Conservation (phyloP, 441 rosid genomes). For the Melastoma candidum region DNA sequence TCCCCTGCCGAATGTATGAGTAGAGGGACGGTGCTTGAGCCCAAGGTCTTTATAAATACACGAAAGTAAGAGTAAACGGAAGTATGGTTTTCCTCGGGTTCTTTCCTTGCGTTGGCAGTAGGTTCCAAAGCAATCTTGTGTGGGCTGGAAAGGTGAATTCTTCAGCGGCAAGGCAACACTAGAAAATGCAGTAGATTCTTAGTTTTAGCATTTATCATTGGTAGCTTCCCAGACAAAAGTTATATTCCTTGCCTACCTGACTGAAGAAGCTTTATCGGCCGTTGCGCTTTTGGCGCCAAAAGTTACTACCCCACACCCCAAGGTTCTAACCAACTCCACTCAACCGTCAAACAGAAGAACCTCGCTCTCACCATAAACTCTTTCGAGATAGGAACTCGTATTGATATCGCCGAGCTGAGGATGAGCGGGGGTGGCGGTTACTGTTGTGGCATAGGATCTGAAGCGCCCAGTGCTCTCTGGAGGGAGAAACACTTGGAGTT, state of each 20-base stretch:
- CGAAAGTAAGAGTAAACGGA: not conserved
- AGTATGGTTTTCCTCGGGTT: not conserved
- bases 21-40: not conserved
- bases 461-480: too few relatives aligned
- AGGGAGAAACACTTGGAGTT: too few relatives aligned
- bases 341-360: too few relatives aligned
- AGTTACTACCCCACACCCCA: too few relatives aligned
- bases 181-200: slow-evolving; percentile 1
- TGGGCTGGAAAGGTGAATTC: not conserved
- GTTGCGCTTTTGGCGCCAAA: too few relatives aligned
- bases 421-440: too few relatives aligned
- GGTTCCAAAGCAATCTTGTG: slow-evolving; percentile 1
- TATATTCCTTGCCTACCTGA: slow-evolving; percentile 4
- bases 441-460: too few relatives aligned
- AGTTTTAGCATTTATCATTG: not conserved
- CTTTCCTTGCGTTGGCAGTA: slow-evolving; percentile 4
- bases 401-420: too few relatives aligned
- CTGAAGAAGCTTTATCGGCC: too few relatives aligned
- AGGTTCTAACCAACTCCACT: too few relatives aligned
- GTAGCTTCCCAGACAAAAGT: not conserved
- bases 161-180: not conserved
- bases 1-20: not conserved
- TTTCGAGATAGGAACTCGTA: too few relatives aligned
- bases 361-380: too few relatives aligned
- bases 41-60: not conserved